Evolutionary conservation across 176 grass and related monocot genomes (phyloP).

Genomic region (Coix lacrymajobi): DNA sequence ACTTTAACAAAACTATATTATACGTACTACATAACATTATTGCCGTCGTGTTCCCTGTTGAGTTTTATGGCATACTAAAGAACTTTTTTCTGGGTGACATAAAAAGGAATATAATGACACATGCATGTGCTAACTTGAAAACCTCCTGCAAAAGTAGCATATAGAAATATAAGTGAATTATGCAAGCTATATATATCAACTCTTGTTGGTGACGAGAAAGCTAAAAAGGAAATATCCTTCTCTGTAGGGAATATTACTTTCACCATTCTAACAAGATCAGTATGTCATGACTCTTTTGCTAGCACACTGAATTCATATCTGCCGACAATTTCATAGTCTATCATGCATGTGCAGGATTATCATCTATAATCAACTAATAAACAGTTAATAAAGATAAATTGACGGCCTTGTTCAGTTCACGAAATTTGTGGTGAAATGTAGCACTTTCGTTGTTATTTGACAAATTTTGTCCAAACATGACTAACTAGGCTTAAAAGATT

Average conservation of each 20-base stretch:
- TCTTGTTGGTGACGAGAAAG: not conserved
- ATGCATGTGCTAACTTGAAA: not conserved
- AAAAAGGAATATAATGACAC: not conserved
- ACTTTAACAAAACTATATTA: not conserved
- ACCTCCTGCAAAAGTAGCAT: not conserved
- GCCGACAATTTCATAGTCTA: not conserved
- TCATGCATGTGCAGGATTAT: not conserved
- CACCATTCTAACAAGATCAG: not conserved
- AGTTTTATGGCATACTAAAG: not conserved
- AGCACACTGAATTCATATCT: not conserved
- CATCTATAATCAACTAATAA: conserved; percentile 2
- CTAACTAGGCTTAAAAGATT: no score
- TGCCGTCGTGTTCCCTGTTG: not conserved
- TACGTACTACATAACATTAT: not conserved
- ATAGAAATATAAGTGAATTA: not conserved
- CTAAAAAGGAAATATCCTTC: not conserved
- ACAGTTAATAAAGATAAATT: not conserved
- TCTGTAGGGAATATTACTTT: not conserved
- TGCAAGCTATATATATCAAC: not conserved
- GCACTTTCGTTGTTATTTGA: no score
- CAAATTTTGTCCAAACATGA: no score
- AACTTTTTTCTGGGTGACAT: not conserved
- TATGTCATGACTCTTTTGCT: not conserved
- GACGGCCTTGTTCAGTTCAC: no score
- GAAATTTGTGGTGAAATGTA: no score